Percentiles rank a stretch among this genome's conserved stretches.
phyloP scores from a whole-genome alignment of 2,329 filamentous ascomycete species.

The Colletotrichum tropicale region DNA sequence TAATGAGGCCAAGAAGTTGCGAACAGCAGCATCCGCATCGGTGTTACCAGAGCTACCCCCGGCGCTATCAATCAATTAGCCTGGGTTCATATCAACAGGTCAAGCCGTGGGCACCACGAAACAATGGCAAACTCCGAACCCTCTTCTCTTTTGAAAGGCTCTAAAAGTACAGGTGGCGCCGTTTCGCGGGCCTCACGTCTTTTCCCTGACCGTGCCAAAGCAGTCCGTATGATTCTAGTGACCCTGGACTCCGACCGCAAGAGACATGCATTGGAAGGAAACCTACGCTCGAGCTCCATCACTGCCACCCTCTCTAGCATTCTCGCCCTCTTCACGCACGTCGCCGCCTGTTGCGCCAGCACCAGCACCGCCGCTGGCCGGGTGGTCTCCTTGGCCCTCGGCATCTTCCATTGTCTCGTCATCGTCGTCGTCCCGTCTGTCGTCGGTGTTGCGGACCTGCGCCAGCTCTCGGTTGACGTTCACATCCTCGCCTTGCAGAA shows the following conservation, averaged over 20 bases:
- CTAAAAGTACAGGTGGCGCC: constrained; percentile 30
- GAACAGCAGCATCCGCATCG: constrained; percentile 80
- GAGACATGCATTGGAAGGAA: constrained; percentile 11
- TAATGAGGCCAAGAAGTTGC: constrained; percentile 87
- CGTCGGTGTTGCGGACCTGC: constrained; percentile 58
- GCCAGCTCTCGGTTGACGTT: constrained; percentile 77
- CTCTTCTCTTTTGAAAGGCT: constrained; percentile 21
- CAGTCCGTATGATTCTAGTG: background rate
- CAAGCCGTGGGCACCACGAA: constrained; percentile 12
- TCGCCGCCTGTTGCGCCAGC: constrained; percentile 89
- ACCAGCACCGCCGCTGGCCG: constrained; percentile 80
- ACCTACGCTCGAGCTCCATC: constrained; percentile 99
- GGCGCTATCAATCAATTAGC: constrained; percentile 18
- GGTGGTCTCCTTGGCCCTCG: constrained; percentile 67
- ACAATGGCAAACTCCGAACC: constrained; percentile 14
- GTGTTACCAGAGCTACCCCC: constrained; percentile 45
- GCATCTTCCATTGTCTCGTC: constrained; percentile 83
- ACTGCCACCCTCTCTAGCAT: constrained; percentile 87
- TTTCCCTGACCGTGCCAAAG: constrained; percentile 1
- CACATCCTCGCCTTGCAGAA: constrained; percentile 89
- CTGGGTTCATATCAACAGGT: background rate
- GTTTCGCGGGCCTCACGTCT: background rate
- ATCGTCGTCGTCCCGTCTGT: constrained; percentile 62
- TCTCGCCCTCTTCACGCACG: constrained; percentile 86
- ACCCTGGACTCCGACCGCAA: constrained; percentile 4